Evolutionary conservation across 495 filamentous ascomycete species (phyloP), one percentile per base, ranked within the genome.

Genomic region (Penicillium macrosclerotiorum): DNA sequence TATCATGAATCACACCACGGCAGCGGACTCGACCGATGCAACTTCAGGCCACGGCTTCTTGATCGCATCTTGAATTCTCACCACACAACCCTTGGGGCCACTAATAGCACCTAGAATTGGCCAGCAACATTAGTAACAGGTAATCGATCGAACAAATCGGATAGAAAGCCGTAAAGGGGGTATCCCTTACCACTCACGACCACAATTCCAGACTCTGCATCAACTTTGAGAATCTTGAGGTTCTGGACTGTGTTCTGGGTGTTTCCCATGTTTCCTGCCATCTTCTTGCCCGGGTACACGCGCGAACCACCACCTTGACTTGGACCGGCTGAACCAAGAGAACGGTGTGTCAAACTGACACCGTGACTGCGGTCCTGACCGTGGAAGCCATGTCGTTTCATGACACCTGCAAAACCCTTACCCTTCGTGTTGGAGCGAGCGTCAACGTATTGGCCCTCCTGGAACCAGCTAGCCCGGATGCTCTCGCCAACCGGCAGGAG

Each of bases 291-390:
- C 0, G 93, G 93, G 47, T 85, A 79, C 31, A 98, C 93, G 55
- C 93, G 76, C 32, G 88, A 93, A 64, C 93, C 93, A 63, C 87
- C 82, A 52, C 93, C 93, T 66, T 98, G 93, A 56, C 83, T 83
- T 27, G 83, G 88, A 52, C 93, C 93, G 9, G 80, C 73, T 4
- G 88, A 90, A 74, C 93, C 93, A 74, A 96, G 85, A 2, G 86
- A 83, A 58, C 93, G 79, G 74, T 98, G 93, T 37, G 85, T 89
- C 68, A 88, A 79, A 56, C 91, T 96, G 55, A 90, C 89, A 79
- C 93, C 93, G 72, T 98, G 93, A 56, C 85, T 90, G 40, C 90
- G 89, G 51, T 83, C 85, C 72, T 98, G 93, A 49, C 93, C 93
- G 13, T 69, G 55, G 59, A 89, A 97, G 1, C 90, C 90, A 58